These are phyloP conservation scores for Raphidocelis subcapitata DNA, from an alignment of 139 green algal species.

Conservation along the genomic window DNA sequence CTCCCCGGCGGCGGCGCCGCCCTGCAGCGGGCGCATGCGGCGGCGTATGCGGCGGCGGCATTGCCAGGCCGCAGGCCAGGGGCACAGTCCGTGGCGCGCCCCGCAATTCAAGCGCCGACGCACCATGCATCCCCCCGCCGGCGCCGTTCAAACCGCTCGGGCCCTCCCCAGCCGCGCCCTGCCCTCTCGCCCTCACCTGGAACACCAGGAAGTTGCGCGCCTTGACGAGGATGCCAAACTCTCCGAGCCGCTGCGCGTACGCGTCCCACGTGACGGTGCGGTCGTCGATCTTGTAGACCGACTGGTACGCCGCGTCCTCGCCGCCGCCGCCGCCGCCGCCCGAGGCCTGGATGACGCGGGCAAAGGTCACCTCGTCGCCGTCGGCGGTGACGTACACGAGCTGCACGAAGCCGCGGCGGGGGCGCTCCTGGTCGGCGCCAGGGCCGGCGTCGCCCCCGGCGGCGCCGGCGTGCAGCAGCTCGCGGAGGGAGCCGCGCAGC, in stretches of 20 bases:
- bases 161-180: too few relatives aligned
- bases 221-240: constrained; percentile 90
- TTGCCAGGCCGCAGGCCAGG: too few relatives aligned
- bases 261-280: constrained; percentile 75
- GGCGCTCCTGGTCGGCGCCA: constrained; percentile 20
- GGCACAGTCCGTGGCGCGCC: too few relatives aligned
- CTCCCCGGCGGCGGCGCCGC: too few relatives aligned
- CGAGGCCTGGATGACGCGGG: constrained; percentile 64
- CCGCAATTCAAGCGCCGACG: too few relatives aligned
- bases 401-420: constrained; percentile 64
- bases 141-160: too few relatives aligned
- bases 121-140: too few relatives aligned
- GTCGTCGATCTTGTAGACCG: constrained; percentile 80
- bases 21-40: not conserved
- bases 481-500: constrained; percentile 81
- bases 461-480: constrained; percentile 88
- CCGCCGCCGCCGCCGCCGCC: constrained; percentile 25
- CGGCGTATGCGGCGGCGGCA: not conserved
- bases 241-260: constrained; percentile 79
- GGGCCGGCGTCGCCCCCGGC: not conserved
- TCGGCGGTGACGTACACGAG: constrained; percentile 68
- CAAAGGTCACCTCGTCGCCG: constrained; percentile 75
- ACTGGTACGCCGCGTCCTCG: constrained; percentile 19
- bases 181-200: constrained; percentile 60
- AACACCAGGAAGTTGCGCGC: constrained; percentile 99